Evolutionary conservation across 1,139 yeast genomes (phyloP).

Genomic region (Candida glucosophila): DNA sequence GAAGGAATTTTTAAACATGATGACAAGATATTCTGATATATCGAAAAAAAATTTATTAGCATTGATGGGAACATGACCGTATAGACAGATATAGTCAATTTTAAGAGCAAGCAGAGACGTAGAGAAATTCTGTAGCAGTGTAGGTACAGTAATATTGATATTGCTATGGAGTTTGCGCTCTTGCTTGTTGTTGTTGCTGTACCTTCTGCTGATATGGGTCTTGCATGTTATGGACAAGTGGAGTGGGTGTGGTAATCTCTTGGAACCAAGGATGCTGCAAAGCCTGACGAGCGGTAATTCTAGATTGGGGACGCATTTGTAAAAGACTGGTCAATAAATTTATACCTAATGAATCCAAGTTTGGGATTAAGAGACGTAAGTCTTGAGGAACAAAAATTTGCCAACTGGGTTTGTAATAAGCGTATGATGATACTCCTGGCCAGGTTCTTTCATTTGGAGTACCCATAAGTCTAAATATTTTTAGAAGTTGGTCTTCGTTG

Average conservation of each 20-base stretch:
- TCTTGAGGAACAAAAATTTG: constrained; percentile 78
- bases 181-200: constrained; percentile 16
- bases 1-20: constrained; percentile 10
- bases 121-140: no score
- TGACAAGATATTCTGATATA: constrained; percentile 11
- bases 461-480: constrained; percentile 89
- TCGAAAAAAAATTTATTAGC: constrained; percentile 9
- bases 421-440: constrained; percentile 86
- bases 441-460: constrained; percentile 93
- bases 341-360: constrained; percentile 71
- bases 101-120: no score
- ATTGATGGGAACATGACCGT: constrained; percentile 3
- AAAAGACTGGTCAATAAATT: constrained; percentile 69
- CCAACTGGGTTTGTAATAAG: constrained; percentile 79
- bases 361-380: constrained; percentile 66
- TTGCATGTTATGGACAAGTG: constrained; percentile 24
- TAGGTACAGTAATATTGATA: background rate
- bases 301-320: constrained; percentile 86
- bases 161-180: constrained; percentile 5
- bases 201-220: constrained; percentile 33
- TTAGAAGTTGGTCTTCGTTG: constrained; percentile 85
- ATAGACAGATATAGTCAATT: no score
- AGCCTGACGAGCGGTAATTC: constrained; percentile 88
- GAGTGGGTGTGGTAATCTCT: constrained; percentile 49
- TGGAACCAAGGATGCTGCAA: constrained; percentile 94